Evolutionary conservation across 352 stramenopile genomes (phyloP).

Genomic region (Pythium brachiatum): DNA sequence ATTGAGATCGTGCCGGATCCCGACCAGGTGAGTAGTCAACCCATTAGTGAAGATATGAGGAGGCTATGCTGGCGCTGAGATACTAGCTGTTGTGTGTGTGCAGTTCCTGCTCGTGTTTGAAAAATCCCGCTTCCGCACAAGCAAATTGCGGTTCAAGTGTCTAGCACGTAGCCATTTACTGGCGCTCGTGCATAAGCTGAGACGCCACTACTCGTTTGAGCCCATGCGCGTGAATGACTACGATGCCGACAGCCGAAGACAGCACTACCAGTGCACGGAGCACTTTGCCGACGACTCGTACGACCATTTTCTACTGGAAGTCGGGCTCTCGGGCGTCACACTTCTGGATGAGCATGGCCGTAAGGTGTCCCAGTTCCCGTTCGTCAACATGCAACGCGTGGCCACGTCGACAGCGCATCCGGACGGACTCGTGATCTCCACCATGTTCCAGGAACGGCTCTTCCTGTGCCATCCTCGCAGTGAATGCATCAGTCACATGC

Average conservation of each 20-base stretch:
- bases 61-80: too few relatives aligned
- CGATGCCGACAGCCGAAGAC: constrained; percentile 21
- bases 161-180: constrained; percentile 51
- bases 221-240: constrained; percentile 28
- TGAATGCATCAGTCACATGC: constrained; percentile 61
- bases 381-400: constrained; percentile 51
- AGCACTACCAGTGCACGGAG: constrained; percentile 62
- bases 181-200: constrained; percentile 45
- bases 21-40: constrained; percentile 33
- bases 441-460: constrained; percentile 60
- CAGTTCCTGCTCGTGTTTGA: constrained; percentile 63
- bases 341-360: constrained; percentile 52
- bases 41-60: too few relatives aligned
- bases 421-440: constrained; percentile 59
- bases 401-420: constrained; percentile 40
- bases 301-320: constrained; percentile 47
- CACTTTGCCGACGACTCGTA: constrained; percentile 64
- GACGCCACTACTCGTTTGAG: constrained; percentile 41
- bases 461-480: constrained; percentile 61
- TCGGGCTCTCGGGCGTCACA: constrained; percentile 45
- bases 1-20: constrained; percentile 38
- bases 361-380: constrained; percentile 44
- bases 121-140: constrained; percentile 55
- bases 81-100: too few relatives aligned
- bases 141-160: constrained; percentile 59